Conservation (phyloP, 2,329 filamentous ascomycete genomes). For the Cryphonectria parasitica region DNA sequence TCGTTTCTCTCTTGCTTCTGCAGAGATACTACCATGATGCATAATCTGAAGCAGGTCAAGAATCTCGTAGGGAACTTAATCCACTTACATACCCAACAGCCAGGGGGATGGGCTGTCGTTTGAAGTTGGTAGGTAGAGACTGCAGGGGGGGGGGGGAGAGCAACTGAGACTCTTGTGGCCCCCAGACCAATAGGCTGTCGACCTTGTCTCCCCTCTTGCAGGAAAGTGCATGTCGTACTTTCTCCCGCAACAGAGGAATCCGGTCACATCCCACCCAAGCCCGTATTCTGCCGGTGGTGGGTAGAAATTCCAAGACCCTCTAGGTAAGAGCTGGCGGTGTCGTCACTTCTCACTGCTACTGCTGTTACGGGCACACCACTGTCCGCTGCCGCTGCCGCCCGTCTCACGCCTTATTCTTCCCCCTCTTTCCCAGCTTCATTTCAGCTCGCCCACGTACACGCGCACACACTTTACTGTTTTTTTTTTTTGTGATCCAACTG, state of each 20-base stretch:
- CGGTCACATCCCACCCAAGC: not conserved
- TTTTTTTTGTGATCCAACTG: not conserved
- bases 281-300: constrained; percentile 2
- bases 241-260: constrained; percentile 1
- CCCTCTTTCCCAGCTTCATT: not conserved
- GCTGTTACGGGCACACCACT: not conserved
- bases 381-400: not conserved
- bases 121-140: constrained; percentile 15
- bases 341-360: not conserved
- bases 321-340: not conserved
- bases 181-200: constrained; percentile 19
- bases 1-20: not conserved
- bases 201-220: constrained; percentile 10
- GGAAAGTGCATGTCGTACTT: constrained; percentile 15
- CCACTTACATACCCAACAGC: not conserved
- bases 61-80: not conserved
- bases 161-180: not conserved
- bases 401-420: not conserved
- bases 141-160: constrained; percentile 10
- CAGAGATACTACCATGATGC: no score
- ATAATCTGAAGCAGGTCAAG: not conserved
- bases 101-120: constrained; percentile 15
- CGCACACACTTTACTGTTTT: not conserved
- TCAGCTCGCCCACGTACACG: not conserved
- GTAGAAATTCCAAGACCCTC: not conserved